Conservation (phyloP, 139 green algal genomes). For the Ettlia oleoabundans region DNA sequence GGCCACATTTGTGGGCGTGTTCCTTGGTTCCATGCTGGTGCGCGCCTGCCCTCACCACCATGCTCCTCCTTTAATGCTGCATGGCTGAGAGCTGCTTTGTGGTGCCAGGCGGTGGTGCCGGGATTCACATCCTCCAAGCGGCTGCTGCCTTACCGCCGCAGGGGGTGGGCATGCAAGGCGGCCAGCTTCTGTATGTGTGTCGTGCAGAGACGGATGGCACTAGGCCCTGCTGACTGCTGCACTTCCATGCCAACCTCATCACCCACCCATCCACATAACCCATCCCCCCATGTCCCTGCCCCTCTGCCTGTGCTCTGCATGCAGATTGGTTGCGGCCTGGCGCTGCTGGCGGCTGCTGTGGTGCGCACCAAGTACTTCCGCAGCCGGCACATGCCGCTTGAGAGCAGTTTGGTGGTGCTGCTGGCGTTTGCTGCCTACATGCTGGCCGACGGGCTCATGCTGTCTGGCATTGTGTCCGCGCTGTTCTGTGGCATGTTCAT, state of each 20-base stretch:
- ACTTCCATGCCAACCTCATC: too few relatives aligned
- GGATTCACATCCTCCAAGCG: too few relatives aligned
- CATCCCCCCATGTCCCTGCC: background rate
- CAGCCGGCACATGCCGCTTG: constrained; percentile 34
- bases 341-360: constrained; percentile 47
- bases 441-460: constrained; percentile 56
- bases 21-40: constrained; percentile 59
- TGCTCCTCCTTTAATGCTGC: too few relatives aligned
- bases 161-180: too few relatives aligned
- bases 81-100: too few relatives aligned
- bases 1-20: constrained; percentile 59
- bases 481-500: constrained; percentile 66
- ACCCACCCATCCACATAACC: background rate
- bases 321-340: constrained; percentile 54
- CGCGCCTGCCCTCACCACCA: constrained; percentile 38
- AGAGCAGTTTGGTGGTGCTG: constrained; percentile 61
- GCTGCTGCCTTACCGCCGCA: too few relatives aligned
- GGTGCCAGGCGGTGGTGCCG: too few relatives aligned
- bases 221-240: too few relatives aligned
- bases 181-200: too few relatives aligned
- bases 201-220: too few relatives aligned
- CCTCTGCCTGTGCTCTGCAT: background rate
- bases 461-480: constrained; percentile 79
- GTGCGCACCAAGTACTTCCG: constrained; percentile 42
- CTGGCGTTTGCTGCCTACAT: constrained; percentile 66